A percentile compares a stretch with the other conserved stretches of the same genome.
phyloP scores from a whole-genome alignment of 768 basidiomycete species.

The Lactifluus piperatus region DNA sequence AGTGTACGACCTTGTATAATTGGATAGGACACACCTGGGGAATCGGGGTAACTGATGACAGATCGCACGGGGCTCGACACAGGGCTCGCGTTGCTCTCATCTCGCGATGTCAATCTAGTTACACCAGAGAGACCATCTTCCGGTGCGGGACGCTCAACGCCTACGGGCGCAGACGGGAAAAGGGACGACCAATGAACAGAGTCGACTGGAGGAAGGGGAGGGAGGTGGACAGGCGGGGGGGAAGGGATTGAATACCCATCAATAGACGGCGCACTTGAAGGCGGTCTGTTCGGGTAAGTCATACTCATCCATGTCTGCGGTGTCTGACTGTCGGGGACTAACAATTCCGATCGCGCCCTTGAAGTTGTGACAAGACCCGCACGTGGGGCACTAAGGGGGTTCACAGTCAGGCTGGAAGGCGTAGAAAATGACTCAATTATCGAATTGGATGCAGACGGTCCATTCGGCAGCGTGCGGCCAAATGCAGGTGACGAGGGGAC shows the following conservation, averaged over 20 bases:
- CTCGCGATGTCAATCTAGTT: not conserved
- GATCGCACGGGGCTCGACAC: slow-evolving; percentile 1
- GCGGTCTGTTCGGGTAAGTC: not conserved
- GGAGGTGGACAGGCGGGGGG: not conserved
- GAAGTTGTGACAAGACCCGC: not conserved
- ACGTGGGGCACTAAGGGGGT: not conserved
- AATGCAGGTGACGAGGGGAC: not conserved
- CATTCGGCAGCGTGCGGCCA: not conserved
- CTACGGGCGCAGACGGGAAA: slow-evolving; percentile 8
- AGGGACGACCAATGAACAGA: slow-evolving; percentile 3
- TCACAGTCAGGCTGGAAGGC: not conserved
- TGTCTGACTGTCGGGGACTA: not conserved
- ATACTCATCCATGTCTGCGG: not conserved
- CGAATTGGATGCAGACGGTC: slow-evolving; percentile 6
- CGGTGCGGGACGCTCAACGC: not conserved
- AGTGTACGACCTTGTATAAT: not conserved
- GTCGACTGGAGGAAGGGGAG: not conserved
- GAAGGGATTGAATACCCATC: not conserved
- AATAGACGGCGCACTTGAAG: not conserved
- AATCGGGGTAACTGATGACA: slow-evolving; percentile 3
- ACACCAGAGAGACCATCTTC: not conserved
- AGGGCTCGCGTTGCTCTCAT: slow-evolving; percentile 1
- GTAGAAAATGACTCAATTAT: not conserved
- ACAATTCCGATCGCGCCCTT: not conserved
- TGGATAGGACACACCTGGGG: not conserved